These are phyloP conservation scores for Hordeum vulgare DNA, from an alignment of 176 grass and related monocot species.

Conservation along the genomic window DNA sequence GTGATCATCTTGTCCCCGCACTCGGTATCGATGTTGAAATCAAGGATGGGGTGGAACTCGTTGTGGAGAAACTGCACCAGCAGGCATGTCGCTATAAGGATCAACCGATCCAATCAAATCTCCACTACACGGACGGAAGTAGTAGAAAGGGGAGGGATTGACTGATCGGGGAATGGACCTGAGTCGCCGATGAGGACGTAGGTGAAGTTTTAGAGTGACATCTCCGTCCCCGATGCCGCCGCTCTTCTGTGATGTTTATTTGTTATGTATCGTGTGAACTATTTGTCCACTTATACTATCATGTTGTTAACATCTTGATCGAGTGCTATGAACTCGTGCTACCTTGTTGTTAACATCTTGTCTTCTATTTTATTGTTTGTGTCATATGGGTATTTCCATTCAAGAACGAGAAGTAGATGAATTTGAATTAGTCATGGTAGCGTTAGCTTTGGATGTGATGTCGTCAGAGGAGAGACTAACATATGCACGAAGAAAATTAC, in stretches of 20 bases:
- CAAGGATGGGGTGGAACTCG: conserved; percentile 70
- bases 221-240: too few relatives aligned
- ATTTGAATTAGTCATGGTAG: neutral
- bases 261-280: neutral
- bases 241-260: too few relatives aligned
- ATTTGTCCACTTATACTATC: neutral
- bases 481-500: neutral
- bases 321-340: neutral
- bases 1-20: conserved; percentile 68
- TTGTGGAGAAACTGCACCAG: conserved; percentile 80
- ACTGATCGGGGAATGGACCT: conserved; percentile 19
- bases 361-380: neutral
- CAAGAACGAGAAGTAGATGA: neutral
- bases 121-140: neutral
- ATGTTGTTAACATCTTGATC: neutral
- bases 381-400: neutral
- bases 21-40: conserved; percentile 75
- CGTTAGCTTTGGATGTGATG: neutral
- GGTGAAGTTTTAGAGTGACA: conserved; percentile 97
- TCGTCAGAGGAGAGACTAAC: neutral
- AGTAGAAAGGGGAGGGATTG: neutral
- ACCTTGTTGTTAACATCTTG: neutral
- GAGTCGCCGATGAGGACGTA: conserved; percentile 99
- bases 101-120: neutral
- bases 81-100: too few relatives aligned